phyloP scores from a whole-genome alignment of 345 rosid species.

The Lepidium sativum region DNA sequence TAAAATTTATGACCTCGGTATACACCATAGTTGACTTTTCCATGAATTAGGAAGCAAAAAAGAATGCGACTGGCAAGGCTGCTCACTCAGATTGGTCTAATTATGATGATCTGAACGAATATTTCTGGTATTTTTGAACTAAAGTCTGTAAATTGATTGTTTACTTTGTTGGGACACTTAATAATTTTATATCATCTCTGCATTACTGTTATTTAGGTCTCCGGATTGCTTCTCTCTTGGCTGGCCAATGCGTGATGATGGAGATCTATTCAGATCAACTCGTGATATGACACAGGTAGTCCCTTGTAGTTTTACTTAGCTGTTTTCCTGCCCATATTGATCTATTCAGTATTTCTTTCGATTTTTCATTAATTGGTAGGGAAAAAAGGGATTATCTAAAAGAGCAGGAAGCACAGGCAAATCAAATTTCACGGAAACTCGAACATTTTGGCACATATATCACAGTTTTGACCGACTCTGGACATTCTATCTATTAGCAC shows the following conservation, averaged over 20 bases:
- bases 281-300: constrained; percentile 40
- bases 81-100: constrained; percentile 90
- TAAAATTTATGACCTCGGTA: constrained; percentile 13
- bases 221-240: constrained; percentile 97
- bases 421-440: constrained; percentile 84
- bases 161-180: constrained; percentile 7
- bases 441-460: constrained; percentile 94
- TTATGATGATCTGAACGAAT: constrained; percentile 96
- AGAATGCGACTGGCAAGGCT: constrained; percentile 67
- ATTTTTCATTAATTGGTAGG: constrained; percentile 33
- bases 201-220: constrained; percentile 45
- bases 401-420: constrained; percentile 69
- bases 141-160: constrained; percentile 7
- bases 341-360: constrained; percentile 7
- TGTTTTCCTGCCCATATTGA: constrained; percentile 8
- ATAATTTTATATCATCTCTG: neutral
- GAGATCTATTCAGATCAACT: constrained; percentile 83
- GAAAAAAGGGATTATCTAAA: constrained; percentile 40
- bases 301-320: constrained; percentile 9
- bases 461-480: constrained; percentile 91
- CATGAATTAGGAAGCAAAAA: constrained; percentile 67
- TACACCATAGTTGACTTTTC: constrained; percentile 10
- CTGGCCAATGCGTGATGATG: constrained; percentile 99
- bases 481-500: constrained; percentile 82
- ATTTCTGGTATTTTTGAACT: constrained; percentile 68